A percentile compares a stretch with the other conserved stretches of the same genome.
These are phyloP conservation scores for Hippophae tibetana DNA, from an alignment of 306 rosid species.

Conservation along the genomic window DNA sequence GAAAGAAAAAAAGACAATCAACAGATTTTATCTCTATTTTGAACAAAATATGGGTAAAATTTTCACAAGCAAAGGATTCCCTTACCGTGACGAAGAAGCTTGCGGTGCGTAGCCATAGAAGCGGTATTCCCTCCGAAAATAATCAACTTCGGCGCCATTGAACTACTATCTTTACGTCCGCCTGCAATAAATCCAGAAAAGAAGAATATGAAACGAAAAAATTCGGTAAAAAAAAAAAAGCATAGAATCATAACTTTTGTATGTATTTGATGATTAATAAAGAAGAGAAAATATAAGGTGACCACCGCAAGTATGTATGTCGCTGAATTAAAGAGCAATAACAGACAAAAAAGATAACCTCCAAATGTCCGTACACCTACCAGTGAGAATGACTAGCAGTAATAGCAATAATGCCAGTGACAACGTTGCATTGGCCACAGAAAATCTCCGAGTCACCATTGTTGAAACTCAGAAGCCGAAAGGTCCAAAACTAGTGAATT, in stretches of 20 bases:
- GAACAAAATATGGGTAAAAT: not conserved
- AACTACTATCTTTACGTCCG: not conserved
- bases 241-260: no score
- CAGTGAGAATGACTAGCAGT: constrained; percentile 26
- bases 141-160: constrained; percentile 5
- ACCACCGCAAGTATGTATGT: constrained; percentile 8
- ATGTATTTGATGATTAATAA: no score
- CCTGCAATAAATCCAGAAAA: constrained; percentile 22
- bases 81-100: constrained; percentile 41
- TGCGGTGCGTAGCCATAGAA: constrained; percentile 39
- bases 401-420: constrained; percentile 9
- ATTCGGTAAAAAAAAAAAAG: no score
- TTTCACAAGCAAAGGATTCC: not conserved
- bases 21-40: not conserved
- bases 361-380: constrained; percentile 20
- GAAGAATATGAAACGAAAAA: not conserved
- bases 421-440: constrained; percentile 8
- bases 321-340: constrained; percentile 9
- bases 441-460: constrained; percentile 9
- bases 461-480: not conserved
- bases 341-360: constrained; percentile 1
- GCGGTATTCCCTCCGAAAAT: constrained; percentile 13
- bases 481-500: not conserved
- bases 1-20: not conserved
- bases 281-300: no score